Conservation (phyloP, 352 stramenopile species). For the Pythium phragmitis region DNA sequence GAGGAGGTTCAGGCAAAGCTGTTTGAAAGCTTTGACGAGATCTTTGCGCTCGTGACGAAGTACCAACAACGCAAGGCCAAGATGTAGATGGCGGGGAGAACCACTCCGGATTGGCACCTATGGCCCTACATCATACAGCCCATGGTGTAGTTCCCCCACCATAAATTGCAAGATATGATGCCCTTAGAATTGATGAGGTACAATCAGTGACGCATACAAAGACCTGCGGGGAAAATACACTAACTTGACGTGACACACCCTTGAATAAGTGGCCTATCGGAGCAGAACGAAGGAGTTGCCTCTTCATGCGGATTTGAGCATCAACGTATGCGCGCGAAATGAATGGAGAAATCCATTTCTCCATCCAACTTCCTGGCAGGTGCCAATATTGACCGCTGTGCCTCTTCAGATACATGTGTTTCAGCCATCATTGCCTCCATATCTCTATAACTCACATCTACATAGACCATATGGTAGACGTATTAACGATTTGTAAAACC, state of each 20-base stretch:
- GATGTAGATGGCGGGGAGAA: constrained; percentile 6
- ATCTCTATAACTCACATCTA: constrained; percentile 1
- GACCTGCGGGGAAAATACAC: no score
- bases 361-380: background rate
- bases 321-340: no score
- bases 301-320: no score
- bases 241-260: no score
- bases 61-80: constrained; percentile 21
- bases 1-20: constrained; percentile 46
- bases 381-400: background rate
- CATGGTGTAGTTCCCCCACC: no score
- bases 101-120: no score
- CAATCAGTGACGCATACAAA: no score
- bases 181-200: no score
- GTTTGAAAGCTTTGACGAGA: constrained; percentile 59
- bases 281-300: no score
- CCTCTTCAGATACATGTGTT: constrained; percentile 4
- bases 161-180: no score
- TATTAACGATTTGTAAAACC: background rate
- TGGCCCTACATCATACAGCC: no score
- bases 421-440: background rate
- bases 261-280: no score
- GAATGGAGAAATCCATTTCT: background rate
- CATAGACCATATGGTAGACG: background rate
- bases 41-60: constrained; percentile 39